Base-by-base conservation (phyloP, 2,329 filamentous ascomycete species). In the Xenoacremonium recifei region DNA sequence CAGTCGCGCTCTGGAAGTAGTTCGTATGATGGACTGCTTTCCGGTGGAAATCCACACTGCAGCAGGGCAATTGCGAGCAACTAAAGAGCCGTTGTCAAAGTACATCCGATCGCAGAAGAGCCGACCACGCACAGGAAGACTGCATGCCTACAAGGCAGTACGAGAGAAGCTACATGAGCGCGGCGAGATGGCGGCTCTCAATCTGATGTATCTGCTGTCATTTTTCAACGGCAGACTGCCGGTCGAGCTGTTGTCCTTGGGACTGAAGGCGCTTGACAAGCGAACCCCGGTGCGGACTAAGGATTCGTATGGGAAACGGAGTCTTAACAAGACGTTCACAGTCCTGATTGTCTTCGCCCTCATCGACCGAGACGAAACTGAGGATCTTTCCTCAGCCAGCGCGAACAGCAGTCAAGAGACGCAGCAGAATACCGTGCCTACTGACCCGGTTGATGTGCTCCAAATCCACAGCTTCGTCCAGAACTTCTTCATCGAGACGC, bases 311-410 rank as follows among this genome's bases (percentile, higher is more conserved):
- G 54, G 54, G 6, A 51, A 51, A 35, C 33, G 37, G 21, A 57
- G 54, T 27, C 51, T 57, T 5, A 57, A 54, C 39, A 56, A 54
- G 35, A 57, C 54, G 2, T 57, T 57, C 16, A 49, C 45, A 4
- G 43, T 57, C 6, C 53, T 57, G 17, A 57, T 57, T 19, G 49
- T 47, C 4, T 57, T 56, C 35, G 54, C 53, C 20, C 49, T 57
- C 15, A 51, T 57, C 12, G 53, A 56, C 27, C 54, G 54, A 17
- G 54, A 54, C 15, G 53, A 57, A 41, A 44, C 53, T n/a, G 54
- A 56, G 9, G 51, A 57, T 13, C 40, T 42, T 9, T 42, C 53
- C 16, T 53, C 51, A 3, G 37, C 35, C 5, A 48, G 41, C 20
- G 17, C n/a, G 5, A 34, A 38, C 12, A 42, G 33, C 18, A 16